Percentiles rank a stretch among this genome's conserved stretches.
phyloP scores from a whole-genome alignment of 495 filamentous ascomycete genomes.

The Penicillium nucicola region DNA sequence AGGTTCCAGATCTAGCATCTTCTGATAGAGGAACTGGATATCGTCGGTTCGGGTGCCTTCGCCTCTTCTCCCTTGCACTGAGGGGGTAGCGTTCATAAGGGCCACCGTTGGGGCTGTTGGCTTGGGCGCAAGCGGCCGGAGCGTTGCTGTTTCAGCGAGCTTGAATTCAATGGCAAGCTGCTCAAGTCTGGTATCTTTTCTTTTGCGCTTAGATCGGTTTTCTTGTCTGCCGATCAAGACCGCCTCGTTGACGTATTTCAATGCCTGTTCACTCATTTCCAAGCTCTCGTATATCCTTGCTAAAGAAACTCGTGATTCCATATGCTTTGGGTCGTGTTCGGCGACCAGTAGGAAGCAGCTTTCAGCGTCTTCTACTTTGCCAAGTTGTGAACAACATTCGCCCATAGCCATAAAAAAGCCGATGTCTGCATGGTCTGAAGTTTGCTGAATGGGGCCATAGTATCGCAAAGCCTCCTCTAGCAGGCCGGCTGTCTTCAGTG shows the following conservation, averaged over 20 bases:
- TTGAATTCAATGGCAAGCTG: constrained; percentile 42
- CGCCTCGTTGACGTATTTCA: constrained; percentile 69
- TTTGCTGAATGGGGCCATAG: constrained; percentile 63
- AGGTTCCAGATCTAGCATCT: constrained; percentile 50
- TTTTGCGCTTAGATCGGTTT: constrained; percentile 27
- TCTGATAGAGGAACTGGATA: constrained; percentile 54
- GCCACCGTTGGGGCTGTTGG: constrained; percentile 19
- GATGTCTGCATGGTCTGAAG: constrained; percentile 56
- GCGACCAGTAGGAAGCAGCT: constrained; percentile 70
- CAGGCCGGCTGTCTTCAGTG: constrained; percentile 54
- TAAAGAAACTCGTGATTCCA: constrained; percentile 70
- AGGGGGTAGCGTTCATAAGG: constrained; percentile 17
- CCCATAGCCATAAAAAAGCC: constrained; percentile 67
- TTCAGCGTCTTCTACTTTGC: constrained; percentile 63
- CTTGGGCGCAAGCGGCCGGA: constrained; percentile 24
- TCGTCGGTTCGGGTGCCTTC: constrained; percentile 47
- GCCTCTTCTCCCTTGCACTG: constrained; percentile 17
- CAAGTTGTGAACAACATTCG: constrained; percentile 65
- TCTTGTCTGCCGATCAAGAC: constrained; percentile 55
- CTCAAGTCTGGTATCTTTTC: constrained; percentile 42
- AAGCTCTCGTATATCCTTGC: constrained; percentile 76
- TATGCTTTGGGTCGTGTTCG: constrained; percentile 61
- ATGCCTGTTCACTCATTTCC: constrained; percentile 66
- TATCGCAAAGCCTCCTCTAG: constrained; percentile 68
- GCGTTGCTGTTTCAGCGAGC: constrained; percentile 14